A percentile compares a stretch with the other conserved stretches of the same genome.
Conservation (phyloP, 2,329 filamentous ascomycete genomes). For the Diplodia intermedia region DNA sequence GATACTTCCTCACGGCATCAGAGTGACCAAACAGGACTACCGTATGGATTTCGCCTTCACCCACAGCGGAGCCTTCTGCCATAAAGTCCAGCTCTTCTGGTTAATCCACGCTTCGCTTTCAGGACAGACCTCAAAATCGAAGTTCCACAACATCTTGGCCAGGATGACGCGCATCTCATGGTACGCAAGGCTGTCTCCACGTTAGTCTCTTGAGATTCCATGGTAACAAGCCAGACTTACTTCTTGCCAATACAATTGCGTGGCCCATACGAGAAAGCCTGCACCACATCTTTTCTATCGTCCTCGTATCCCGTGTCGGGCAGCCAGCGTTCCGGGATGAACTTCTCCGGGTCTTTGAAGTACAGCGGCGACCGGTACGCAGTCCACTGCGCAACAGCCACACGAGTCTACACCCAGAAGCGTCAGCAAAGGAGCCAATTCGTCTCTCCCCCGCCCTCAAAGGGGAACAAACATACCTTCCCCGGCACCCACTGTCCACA, state of each 20-base stretch:
- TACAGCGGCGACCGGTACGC: slow-evolving; percentile 8
- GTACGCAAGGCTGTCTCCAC: slow-evolving; percentile 41
- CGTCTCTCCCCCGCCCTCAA: not conserved
- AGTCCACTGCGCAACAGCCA: not conserved
- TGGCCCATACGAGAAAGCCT: slow-evolving; percentile 46
- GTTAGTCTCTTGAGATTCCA: not conserved
- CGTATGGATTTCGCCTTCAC: not conserved
- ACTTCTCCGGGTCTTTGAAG: slow-evolving; percentile 34
- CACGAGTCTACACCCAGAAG: not conserved
- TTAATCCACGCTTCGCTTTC: not conserved
- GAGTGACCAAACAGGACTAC: not conserved
- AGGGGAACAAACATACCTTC: slow-evolving; percentile 39
- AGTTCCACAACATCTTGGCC: slow-evolving; percentile 48
- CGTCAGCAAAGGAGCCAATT: slow-evolving; percentile 17
- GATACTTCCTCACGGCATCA: too few species aligned
- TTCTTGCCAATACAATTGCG: slow-evolving; percentile 46
- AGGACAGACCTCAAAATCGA: slow-evolving; percentile 44
- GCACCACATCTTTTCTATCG: slow-evolving; percentile 41
- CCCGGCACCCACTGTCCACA: slow-evolving; percentile 36
- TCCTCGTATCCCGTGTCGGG: slow-evolving; percentile 35
- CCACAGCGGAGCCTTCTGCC: not conserved
- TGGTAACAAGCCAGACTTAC: slow-evolving; percentile 32
- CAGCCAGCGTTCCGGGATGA: slow-evolving; percentile 49
- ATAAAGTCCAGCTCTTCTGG: not conserved
- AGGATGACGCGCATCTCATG: slow-evolving; percentile 49